Evolutionary conservation across 192 early-diverging fungal species (phyloP).

Genomic region (Linnemannia elongata): DNA sequence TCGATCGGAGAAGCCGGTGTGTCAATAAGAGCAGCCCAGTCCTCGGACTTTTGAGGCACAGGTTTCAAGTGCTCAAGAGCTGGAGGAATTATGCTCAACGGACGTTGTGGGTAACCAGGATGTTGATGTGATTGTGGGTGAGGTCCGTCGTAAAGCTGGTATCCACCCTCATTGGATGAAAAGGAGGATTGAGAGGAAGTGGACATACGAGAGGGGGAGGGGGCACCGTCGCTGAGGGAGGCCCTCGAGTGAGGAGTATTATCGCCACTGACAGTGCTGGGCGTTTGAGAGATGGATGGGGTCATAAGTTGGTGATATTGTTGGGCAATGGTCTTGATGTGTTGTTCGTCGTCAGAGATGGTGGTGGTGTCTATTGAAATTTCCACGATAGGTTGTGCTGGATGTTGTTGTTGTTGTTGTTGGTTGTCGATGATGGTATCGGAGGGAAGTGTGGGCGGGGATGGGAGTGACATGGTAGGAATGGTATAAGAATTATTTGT

Average conservation of each 20-base stretch:
- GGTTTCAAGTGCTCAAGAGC: not conserved
- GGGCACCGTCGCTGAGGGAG: not conserved
- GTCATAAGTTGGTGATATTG: constrained; percentile 13
- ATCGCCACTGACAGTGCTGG: constrained; percentile 1
- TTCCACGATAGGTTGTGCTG: not conserved
- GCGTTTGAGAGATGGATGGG: constrained; percentile 4
- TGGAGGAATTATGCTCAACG: not conserved
- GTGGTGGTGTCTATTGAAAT: not conserved
- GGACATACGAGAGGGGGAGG: constrained; percentile 12
- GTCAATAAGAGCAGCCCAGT: constrained; percentile 45
- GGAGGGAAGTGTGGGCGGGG: not conserved
- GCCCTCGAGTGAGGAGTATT: not conserved
- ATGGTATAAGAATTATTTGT: not conserved
- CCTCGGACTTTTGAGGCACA: constrained; percentile 46
- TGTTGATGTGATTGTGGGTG: not conserved
- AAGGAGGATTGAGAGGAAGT: constrained; percentile 4
- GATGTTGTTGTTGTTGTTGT: not conserved
- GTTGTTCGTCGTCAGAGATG: constrained; percentile 6
- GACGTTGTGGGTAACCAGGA: not conserved
- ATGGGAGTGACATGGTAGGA: constrained; percentile 8
- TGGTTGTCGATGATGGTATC: constrained; percentile 1
- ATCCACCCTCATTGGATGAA: not conserved
- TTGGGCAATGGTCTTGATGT: not conserved
- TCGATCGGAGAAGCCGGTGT: constrained; percentile 36
- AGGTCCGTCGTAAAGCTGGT: constrained; percentile 5